Percentiles rank a stretch among this genome's conserved stretches.
These are phyloP conservation scores for Alternaria gaisen DNA, from an alignment of 2,329 filamentous ascomycete species.

Conservation along the genomic window DNA sequence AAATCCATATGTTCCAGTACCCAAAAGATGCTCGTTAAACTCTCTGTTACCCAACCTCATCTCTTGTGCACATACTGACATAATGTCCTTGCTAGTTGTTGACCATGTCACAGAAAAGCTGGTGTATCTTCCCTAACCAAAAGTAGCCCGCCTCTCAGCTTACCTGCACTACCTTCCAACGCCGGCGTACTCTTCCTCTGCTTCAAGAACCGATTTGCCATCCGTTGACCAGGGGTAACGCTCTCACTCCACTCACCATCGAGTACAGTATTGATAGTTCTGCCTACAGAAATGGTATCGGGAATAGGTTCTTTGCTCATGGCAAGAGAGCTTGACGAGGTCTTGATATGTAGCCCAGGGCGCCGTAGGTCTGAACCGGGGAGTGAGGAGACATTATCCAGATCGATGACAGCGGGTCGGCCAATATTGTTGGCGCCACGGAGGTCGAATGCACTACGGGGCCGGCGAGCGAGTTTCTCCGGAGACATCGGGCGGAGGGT, in stretches of 20 bases:
- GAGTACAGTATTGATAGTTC: slow-evolving; percentile 21
- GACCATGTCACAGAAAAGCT: slow-evolving; percentile 27
- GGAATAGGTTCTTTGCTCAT: slow-evolving; percentile 28
- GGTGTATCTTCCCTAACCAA: slow-evolving; percentile 35
- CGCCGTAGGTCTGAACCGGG: slow-evolving; percentile 18
- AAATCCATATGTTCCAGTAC: neutral
- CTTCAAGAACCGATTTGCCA: slow-evolving; percentile 44
- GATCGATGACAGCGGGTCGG: neutral
- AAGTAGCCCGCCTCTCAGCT: slow-evolving; percentile 12
- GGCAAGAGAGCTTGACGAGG: slow-evolving; percentile 25
- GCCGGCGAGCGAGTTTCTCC: slow-evolving; percentile 32
- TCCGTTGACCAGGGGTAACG: slow-evolving; percentile 41
- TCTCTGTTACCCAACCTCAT: neutral
- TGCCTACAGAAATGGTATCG: slow-evolving; percentile 12
- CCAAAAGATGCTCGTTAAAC: neutral
- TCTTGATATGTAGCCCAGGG: slow-evolving; percentile 10
- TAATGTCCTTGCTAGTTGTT: neutral
- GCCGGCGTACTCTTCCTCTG: slow-evolving; percentile 23
- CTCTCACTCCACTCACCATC: slow-evolving; percentile 22
- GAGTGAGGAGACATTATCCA: neutral
- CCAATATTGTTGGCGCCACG: slow-evolving; percentile 16
- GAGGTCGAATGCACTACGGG: slow-evolving; percentile 48
- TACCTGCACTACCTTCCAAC: neutral
- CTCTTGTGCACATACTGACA: neutral
- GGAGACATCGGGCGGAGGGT: slow-evolving; percentile 30